These are phyloP conservation scores for Fusarium sp. DNA, from an alignment of 2,329 filamentous ascomycete genomes.

Conservation along the genomic window DNA sequence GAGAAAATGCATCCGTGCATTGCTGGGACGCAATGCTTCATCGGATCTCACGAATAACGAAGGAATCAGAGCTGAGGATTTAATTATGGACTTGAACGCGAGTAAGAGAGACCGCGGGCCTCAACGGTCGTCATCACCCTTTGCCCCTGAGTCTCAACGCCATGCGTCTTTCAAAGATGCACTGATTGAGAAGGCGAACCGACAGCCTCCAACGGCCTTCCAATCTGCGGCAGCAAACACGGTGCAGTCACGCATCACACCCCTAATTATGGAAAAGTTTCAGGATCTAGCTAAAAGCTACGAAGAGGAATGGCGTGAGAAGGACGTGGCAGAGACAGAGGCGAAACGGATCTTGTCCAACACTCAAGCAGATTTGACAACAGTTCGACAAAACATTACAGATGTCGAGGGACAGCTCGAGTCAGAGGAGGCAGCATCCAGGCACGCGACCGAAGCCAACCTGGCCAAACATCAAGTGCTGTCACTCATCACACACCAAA, in stretches of 20 bases:
- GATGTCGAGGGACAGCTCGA: slow-evolving; percentile 70
- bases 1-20: slow-evolving; percentile 86
- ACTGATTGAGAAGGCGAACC: slow-evolving; percentile 58
- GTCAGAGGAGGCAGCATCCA: slow-evolving; percentile 65
- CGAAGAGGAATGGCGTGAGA: slow-evolving; percentile 81
- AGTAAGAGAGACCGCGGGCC: slow-evolving; percentile 75
- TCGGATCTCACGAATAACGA: slow-evolving; percentile 86
- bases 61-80: slow-evolving; percentile 85
- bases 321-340: slow-evolving; percentile 77
- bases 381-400: slow-evolving; percentile 69
- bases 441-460: slow-evolving; percentile 66
- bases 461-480: slow-evolving; percentile 63
- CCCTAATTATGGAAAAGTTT: slow-evolving; percentile 78
- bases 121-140: slow-evolving; percentile 81
- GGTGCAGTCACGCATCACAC: slow-evolving; percentile 76
- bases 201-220: slow-evolving; percentile 60
- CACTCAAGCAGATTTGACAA: slow-evolving; percentile 75
- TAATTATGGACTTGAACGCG: slow-evolving; percentile 82
- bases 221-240: slow-evolving; percentile 76
- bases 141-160: slow-evolving; percentile 71
- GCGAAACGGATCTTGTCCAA: slow-evolving; percentile 75
- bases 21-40: slow-evolving; percentile 83
- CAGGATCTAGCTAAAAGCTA: slow-evolving; percentile 77
- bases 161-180: slow-evolving; percentile 68
- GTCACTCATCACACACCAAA: slow-evolving; percentile 66